Evolutionary conservation across 2,329 filamentous ascomycete genomes (phyloP), one percentile per base, ranked within the genome.

Genomic region (Colletotrichum lentis): DNA sequence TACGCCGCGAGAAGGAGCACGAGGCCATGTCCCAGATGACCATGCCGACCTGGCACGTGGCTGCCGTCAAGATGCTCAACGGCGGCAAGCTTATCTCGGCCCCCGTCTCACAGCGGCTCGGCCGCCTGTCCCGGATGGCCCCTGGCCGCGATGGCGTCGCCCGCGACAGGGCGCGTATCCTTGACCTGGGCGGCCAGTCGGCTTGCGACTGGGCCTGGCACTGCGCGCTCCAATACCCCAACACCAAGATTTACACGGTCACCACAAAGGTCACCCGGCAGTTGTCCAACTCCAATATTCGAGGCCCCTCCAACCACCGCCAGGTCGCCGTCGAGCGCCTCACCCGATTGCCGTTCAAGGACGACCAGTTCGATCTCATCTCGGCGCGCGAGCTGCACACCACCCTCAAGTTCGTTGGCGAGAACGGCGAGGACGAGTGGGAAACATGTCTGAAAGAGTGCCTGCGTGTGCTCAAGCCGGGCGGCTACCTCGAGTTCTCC

Each of bases 181-280:
- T 98, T 31, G 95, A 98, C 76, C 88, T 97, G 41, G 94, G 92
- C 56, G 94, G 94, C 52, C 90, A 95, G 76, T 85, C 91, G 0
- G 88, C 91, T 16, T 95, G 93, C 76, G 94, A 97, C 78, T 99
- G 96, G 96, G 95, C 92, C 24, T 99, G 96, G 96, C 90, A 96
- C 76, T 91, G 93, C 66, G 94, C 96, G 0, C 85, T 92, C 56
- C 91, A 95, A 77, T 96, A 94, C 78, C 93, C 92, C 20, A 90
- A 93, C 76, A 87, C 92, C 64, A 94, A 93, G 77, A 88, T 97
- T 62, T 96, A 94, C 81, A 97, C 95, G 0, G 93, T 95, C 62
- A 91, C 91, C 44, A 93, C 90, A 71, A 91, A 91, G 78, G 80
- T 88, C 10, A 85, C 91, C 71, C 86, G 88, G 44, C 90, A 93